phyloP scores from a whole-genome alignment of 2,329 filamentous ascomycete genomes.

The Ciborinia camelliae region DNA sequence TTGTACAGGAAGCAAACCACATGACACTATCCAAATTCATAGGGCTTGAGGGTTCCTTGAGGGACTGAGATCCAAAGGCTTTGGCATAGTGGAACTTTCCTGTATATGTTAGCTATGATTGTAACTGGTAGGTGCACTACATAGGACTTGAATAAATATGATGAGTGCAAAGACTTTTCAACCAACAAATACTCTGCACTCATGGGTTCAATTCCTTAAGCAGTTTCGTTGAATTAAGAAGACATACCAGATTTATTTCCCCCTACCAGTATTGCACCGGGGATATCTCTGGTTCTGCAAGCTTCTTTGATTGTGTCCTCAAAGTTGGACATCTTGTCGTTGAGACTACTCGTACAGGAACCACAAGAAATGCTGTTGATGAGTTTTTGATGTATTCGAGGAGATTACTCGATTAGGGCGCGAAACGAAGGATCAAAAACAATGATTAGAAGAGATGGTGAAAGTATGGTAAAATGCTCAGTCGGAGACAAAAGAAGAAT shows the following conservation, averaged over 20 bases:
- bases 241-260: conserved; percentile 25
- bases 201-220: not conserved
- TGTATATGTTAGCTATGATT: conserved; percentile 21
- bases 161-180: not conserved
- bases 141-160: not conserved
- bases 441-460: not conserved
- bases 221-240: not conserved
- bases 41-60: conserved; percentile 52
- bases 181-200: not conserved
- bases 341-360: not conserved
- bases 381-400: not conserved
- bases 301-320: conserved; percentile 26
- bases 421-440: not conserved
- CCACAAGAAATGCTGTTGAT: too few relatives aligned
- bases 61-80: conserved; percentile 38
- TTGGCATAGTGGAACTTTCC: conserved; percentile 40
- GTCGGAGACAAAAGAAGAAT: not conserved
- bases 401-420: too few relatives aligned
- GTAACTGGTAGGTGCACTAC: too few relatives aligned
- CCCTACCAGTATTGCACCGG: conserved; percentile 27
- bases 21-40: conserved; percentile 61
- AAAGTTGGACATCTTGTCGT: conserved; percentile 24
- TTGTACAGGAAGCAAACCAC: conserved; percentile 57
- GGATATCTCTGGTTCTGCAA: conserved; percentile 24
- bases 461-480: not conserved